Evolutionary conservation across 2,329 filamentous ascomycete genomes (phyloP).

Genomic region (Beauveria sp.): DNA sequence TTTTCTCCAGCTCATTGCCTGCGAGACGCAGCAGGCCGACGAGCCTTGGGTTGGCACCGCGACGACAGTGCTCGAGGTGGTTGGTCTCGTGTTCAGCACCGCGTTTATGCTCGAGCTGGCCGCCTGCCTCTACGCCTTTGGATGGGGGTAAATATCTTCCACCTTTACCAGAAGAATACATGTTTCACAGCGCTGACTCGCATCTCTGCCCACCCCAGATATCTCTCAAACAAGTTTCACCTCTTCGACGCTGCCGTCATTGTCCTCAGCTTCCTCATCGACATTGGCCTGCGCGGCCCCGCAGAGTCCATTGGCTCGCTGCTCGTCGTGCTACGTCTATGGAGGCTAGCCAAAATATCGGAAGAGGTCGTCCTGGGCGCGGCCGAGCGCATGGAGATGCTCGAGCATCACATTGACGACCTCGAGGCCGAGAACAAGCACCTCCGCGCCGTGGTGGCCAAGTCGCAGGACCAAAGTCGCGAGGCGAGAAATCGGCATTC

Average conservation of each 20-base stretch:
- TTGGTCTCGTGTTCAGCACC: constrained; percentile 53
- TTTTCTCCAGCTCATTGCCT: constrained; percentile 40
- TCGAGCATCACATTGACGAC: constrained; percentile 43
- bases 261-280: constrained; percentile 51
- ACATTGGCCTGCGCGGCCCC: constrained; percentile 51
- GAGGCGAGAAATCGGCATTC: not conserved
- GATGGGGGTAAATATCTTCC: constrained; percentile 38
- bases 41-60: constrained; percentile 34
- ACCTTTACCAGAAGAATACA: too few species aligned
- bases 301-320: constrained; percentile 57
- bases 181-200: not conserved
- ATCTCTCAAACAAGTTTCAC: constrained; percentile 53
- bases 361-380: constrained; percentile 60
- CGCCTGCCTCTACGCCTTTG: constrained; percentile 54
- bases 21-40: constrained; percentile 33
- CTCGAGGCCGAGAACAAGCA: constrained; percentile 40
- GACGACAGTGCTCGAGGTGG: constrained; percentile 35
- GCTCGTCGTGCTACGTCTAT: constrained; percentile 59
- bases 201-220: constrained; percentile 29
- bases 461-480: not conserved
- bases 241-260: constrained; percentile 58
- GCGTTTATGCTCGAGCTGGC: constrained; percentile 58
- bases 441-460: constrained; percentile 12
- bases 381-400: constrained; percentile 51
- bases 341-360: constrained; percentile 63